Evolutionary conservation across 2,329 filamentous ascomycete genomes (phyloP), one percentile per base, ranked within the genome.

Genomic region (Beauveria australis): DNA sequence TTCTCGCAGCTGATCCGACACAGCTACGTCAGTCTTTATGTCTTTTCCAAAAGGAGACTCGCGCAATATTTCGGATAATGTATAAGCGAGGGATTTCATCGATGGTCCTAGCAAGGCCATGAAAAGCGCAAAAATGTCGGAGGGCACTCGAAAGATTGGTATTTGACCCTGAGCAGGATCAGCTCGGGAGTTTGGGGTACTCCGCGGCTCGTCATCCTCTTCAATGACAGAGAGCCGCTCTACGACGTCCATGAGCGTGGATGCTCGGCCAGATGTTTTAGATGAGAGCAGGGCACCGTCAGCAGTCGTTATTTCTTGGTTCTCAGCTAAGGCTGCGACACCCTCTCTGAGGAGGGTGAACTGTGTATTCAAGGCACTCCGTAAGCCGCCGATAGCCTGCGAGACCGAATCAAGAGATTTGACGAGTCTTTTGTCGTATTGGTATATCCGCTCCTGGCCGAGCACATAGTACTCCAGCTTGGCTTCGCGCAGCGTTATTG

Each of bases 71-170:
- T 95, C 88, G 12, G 91, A 91, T 44, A 99, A 75, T 0, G 94
- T 97, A 67, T 89, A 94, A 3, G 91, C 91, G n/a, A 99, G 77
- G 0, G 93, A 97, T 73, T 96, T 96, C 86, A 97, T 96, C 0
- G 93, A 94, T 1, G 94, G 94, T 0, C 94, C 94, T 24, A 99
- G 79, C 65, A 94, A 85, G 22, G 83, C 80, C 62, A 99, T 96
- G 72, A 97, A 99, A 5, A 92, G 81, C 12, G 91, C 86, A 70
- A 97, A 97, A 65, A 97, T 95, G 62, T 96, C 91, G 0, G 89
- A 85, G 0, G 92, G 86, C 1, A 84, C 82, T 43, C 78, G 79
- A 61, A 85, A 82, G 0, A 74, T 68, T 3, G 75, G 74, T 22
- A 64, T 67, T 33, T 60, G 66, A 43, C 70, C 65, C 10, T 71